phyloP scores from a whole-genome alignment of 192 early-diverging fungal species.

The Chytriomyces hyalinus region DNA sequence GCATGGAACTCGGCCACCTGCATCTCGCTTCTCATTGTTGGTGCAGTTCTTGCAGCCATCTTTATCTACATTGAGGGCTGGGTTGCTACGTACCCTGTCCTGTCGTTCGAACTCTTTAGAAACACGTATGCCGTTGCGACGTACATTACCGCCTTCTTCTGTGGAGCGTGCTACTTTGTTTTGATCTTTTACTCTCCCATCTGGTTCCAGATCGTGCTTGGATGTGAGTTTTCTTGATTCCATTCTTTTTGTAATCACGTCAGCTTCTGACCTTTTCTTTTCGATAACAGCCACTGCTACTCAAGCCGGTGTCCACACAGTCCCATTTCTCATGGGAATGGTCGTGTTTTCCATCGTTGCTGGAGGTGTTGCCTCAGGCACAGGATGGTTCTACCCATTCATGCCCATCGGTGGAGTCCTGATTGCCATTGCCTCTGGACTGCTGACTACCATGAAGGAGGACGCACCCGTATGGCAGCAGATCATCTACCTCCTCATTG shows the following conservation, averaged over 20 bases:
- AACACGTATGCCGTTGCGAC: slow-evolving; percentile 39
- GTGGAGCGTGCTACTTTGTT: slow-evolving; percentile 40
- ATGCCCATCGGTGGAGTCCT: slow-evolving; percentile 57
- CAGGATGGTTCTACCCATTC: slow-evolving; percentile 63
- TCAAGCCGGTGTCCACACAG: slow-evolving; percentile 68
- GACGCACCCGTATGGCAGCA: slow-evolving; percentile 56
- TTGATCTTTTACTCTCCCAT: slow-evolving; percentile 29
- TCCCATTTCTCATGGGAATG: slow-evolving; percentile 70
- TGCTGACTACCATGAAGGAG: slow-evolving; percentile 64
- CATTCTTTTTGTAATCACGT: no score
- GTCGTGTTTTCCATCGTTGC: slow-evolving; percentile 61
- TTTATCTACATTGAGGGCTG: slow-evolving; percentile 68
- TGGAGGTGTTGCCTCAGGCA: slow-evolving; percentile 64
- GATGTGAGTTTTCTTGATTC: slow-evolving; percentile 32
- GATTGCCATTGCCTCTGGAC: slow-evolving; percentile 58
- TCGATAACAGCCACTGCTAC: slow-evolving; percentile 61
- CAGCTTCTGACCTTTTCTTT: neutral
- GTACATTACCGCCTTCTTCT: slow-evolving; percentile 27
- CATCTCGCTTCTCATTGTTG: slow-evolving; percentile 67
- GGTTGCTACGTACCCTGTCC: slow-evolving; percentile 67
- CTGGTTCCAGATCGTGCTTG: slow-evolving; percentile 79
- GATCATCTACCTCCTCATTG: slow-evolving; percentile 66
- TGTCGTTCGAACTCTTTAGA: slow-evolving; percentile 63
- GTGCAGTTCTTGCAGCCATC: slow-evolving; percentile 40
- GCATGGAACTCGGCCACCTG: slow-evolving; percentile 61